Conservation (phyloP, 306 rosid genomes). For the Dalbergia oliveri region DNA sequence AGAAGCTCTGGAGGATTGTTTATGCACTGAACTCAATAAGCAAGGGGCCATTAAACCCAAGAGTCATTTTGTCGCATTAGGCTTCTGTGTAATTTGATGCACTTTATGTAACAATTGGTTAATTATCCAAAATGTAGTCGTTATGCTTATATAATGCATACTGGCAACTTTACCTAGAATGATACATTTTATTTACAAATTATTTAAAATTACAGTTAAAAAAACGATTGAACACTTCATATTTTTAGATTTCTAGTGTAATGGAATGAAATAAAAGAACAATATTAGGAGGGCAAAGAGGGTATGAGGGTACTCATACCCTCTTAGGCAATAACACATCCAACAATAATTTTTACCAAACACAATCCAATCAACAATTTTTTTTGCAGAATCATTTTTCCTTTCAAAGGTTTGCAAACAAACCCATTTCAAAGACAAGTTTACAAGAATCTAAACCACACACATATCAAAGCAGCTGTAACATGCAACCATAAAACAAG, state of each 20-base stretch:
- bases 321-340: conserved; percentile 12
- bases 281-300: not conserved
- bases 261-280: not conserved
- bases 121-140: not conserved
- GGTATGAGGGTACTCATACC: not conserved
- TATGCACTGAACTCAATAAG: not conserved
- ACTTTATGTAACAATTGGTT: not conserved
- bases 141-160: not conserved
- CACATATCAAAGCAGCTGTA: not conserved
- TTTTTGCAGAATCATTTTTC: conserved; percentile 18
- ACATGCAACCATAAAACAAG: not conserved
- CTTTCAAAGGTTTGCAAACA: not conserved
- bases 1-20: not conserved
- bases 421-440: conserved; percentile 16
- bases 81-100: not conserved
- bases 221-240: not conserved
- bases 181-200: not conserved
- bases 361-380: not conserved
- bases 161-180: no score
- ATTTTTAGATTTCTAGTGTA: no score
- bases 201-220: no score
- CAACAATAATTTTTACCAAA: not conserved
- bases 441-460: conserved; percentile 4
- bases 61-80: not conserved
- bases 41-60: not conserved